Conservation (phyloP, 768 basidiomycete species). For the Kwoniella pini region DNA sequence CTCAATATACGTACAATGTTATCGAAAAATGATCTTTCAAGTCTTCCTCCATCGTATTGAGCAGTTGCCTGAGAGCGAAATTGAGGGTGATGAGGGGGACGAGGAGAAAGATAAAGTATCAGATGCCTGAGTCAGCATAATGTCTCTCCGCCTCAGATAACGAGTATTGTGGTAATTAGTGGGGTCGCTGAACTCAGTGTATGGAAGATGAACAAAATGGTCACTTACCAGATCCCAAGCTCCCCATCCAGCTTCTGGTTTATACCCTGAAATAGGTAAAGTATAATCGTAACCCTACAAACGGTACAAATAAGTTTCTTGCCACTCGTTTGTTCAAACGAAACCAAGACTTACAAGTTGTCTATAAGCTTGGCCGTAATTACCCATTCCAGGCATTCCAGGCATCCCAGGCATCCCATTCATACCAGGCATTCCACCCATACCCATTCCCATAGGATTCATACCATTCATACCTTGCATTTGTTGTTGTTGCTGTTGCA, state of each 20-base stretch:
- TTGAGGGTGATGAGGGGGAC: neutral
- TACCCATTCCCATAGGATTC: conserved; percentile 1
- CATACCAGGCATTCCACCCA: conserved; percentile 1
- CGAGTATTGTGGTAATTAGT: too few species aligned
- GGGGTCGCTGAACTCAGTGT: too few species aligned
- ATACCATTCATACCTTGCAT: conserved; percentile 14
- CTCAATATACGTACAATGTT: conserved; percentile 41
- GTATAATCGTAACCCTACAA: conserved; percentile 46
- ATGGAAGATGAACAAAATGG: too few species aligned
- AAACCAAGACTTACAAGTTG: conserved; percentile 6
- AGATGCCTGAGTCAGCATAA: neutral
- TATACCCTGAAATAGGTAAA: conserved; percentile 34
- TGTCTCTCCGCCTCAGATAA: too few species aligned
- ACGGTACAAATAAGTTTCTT: neutral
- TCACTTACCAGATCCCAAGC: conserved; percentile 47
- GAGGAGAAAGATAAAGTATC: neutral
- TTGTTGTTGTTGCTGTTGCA: conserved; percentile 14
- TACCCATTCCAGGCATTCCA: conserved; percentile 13
- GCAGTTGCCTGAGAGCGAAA: conserved; percentile 33
- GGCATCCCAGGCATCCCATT: conserved; percentile 1
- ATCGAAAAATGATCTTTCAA: conserved; percentile 50
- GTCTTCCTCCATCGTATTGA: conserved; percentile 33
- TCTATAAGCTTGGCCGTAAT: conserved; percentile 23
- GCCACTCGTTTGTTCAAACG: neutral
- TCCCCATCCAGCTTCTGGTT: conserved; percentile 40